Conservation (phyloP, 164 flowering plant genomes). For the Dillenia suffruticosa region DNA sequence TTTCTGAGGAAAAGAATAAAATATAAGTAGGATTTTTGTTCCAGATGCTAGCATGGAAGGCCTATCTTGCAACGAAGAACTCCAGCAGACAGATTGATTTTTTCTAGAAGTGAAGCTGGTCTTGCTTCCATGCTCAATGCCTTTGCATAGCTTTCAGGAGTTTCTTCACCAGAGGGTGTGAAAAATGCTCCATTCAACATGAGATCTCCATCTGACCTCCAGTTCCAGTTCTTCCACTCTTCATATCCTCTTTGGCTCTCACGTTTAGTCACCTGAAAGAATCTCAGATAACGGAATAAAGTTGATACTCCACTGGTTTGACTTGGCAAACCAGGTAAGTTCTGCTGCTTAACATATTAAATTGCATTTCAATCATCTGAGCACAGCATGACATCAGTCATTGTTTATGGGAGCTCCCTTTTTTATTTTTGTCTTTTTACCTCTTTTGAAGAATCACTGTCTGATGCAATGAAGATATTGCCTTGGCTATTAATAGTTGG, state of each 20-base stretch:
- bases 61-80: slow-evolving; percentile 19
- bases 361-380: too few relatives aligned
- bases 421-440: neutral
- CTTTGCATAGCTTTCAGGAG: slow-evolving; percentile 16
- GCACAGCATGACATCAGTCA: too few relatives aligned
- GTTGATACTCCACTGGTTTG: neutral
- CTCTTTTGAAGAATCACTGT: slow-evolving; percentile 23
- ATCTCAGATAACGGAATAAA: neutral
- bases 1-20: too few relatives aligned
- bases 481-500: slow-evolving; percentile 49
- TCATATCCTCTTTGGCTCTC: slow-evolving; percentile 5
- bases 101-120: slow-evolving; percentile 19
- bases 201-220: slow-evolving; percentile 34
- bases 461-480: slow-evolving; percentile 31
- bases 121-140: slow-evolving; percentile 34
- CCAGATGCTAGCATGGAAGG: slow-evolving; percentile 11
- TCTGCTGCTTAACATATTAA: neutral
- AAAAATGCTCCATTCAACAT: slow-evolving; percentile 31
- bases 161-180: slow-evolving; percentile 19
- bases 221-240: slow-evolving; percentile 33
- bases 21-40: neutral
- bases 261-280: slow-evolving; percentile 21
- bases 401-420: too few relatives aligned
- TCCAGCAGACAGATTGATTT: slow-evolving; percentile 15
- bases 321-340: neutral